Percentiles rank a stretch among this genome's conserved stretches.
These are phyloP conservation scores for Cystobasidium ongulense DNA, from an alignment of 768 basidiomycete genomes.

Conservation along the genomic window DNA sequence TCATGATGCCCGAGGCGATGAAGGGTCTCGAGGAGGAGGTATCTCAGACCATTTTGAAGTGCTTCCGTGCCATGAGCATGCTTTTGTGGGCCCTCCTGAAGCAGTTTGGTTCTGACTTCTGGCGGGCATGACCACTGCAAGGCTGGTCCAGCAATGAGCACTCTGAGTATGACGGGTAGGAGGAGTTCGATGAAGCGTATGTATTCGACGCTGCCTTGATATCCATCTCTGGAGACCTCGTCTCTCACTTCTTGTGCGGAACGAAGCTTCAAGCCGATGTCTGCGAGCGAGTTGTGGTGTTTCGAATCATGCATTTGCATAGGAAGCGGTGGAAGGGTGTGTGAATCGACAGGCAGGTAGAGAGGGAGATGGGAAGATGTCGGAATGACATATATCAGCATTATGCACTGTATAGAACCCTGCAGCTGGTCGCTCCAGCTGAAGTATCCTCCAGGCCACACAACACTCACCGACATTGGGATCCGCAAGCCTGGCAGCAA, in stretches of 20 bases:
- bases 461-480: slow-evolving; percentile 21
- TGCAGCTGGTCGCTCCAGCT: background rate
- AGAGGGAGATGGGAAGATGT: background rate
- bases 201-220: slow-evolving; percentile 19
- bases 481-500: slow-evolving; percentile 21
- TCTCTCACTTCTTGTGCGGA: slow-evolving; percentile 29
- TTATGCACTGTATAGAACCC: background rate
- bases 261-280: slow-evolving; percentile 28
- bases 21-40: slow-evolving; percentile 76
- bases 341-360: background rate
- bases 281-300: background rate
- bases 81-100: background rate
- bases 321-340: background rate
- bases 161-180: slow-evolving; percentile 26
- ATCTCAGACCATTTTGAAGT: slow-evolving; percentile 62
- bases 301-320: background rate
- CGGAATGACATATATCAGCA: background rate
- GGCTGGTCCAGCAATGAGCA: slow-evolving; percentile 7
- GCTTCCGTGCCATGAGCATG: slow-evolving; percentile 27
- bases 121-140: slow-evolving; percentile 16
- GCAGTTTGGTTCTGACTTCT: slow-evolving; percentile 13
- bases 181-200: slow-evolving; percentile 24
- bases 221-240: slow-evolving; percentile 24
- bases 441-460: background rate
- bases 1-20: slow-evolving; percentile 79